These are phyloP conservation scores for Papiliotrema flavescens DNA, from an alignment of 1,284 basidiomycete genomes.

Conservation along the genomic window DNA sequence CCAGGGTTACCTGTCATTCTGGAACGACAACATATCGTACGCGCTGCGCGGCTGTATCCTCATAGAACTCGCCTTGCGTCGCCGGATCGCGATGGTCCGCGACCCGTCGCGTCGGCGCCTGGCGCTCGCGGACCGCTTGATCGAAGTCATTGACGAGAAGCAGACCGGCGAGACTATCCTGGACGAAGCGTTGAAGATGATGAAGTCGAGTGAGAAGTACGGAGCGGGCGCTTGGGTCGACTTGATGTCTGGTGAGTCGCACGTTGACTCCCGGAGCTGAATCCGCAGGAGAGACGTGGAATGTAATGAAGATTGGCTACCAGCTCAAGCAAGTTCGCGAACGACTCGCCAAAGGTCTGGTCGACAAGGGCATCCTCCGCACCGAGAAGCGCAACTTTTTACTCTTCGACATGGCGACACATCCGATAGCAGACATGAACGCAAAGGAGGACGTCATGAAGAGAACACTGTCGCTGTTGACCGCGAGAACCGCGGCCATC, in stretches of 20 bases:
- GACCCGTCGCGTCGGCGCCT: slow-evolving; percentile 75
- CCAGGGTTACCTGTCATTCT: slow-evolving; percentile 89
- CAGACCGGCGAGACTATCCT: slow-evolving; percentile 92
- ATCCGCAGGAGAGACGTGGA: slow-evolving; percentile 86
- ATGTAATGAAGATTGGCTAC: slow-evolving; percentile 96
- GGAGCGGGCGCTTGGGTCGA: slow-evolving; percentile 92
- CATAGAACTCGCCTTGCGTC: slow-evolving; percentile 84
- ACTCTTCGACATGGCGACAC: slow-evolving; percentile 97
- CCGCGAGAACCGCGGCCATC: slow-evolving; percentile 75
- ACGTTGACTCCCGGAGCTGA: neutral
- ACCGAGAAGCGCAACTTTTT: slow-evolving; percentile 96
- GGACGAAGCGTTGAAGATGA: slow-evolving; percentile 93
- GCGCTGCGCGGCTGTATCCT: slow-evolving; percentile 91
- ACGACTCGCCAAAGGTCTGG: slow-evolving; percentile 91
- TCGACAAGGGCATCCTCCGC: slow-evolving; percentile 93
- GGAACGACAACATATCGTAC: slow-evolving; percentile 98
- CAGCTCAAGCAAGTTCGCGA: slow-evolving; percentile 96
- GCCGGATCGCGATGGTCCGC: slow-evolving; percentile 80
- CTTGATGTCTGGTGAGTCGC: slow-evolving; percentile 72
- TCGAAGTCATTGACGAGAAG: slow-evolving; percentile 85
- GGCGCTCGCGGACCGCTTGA: slow-evolving; percentile 73
- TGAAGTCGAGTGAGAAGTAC: slow-evolving; percentile 73
- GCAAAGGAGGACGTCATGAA: slow-evolving; percentile 79
- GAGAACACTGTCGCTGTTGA: slow-evolving; percentile 72
- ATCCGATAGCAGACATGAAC: slow-evolving; percentile 86